These are phyloP conservation scores for Plantago elongata DNA, from an alignment of 257 asterid genomes.

Conservation along the genomic window DNA sequence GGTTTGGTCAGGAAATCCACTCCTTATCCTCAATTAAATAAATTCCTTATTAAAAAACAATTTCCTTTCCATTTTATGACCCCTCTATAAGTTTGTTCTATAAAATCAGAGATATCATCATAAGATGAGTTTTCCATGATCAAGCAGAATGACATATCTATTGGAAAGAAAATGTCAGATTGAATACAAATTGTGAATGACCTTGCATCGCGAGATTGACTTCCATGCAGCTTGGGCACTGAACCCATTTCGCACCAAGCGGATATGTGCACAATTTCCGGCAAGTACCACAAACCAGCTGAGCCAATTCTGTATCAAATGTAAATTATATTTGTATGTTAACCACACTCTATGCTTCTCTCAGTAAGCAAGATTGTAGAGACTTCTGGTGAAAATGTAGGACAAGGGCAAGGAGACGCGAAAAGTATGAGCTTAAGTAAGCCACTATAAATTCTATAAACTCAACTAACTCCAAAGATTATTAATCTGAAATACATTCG, in stretches of 20 bases:
- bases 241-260: conserved; percentile 70
- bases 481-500: background rate
- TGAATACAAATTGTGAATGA: conserved; percentile 18
- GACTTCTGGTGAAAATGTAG: background rate
- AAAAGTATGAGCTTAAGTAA: background rate
- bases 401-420: background rate
- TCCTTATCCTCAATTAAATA: too few relatives aligned
- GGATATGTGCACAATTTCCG: conserved; percentile 67
- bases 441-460: background rate
- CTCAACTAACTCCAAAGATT: background rate
- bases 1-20: too few relatives aligned
- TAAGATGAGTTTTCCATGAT: background rate
- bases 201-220: conserved; percentile 88
- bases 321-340: conserved; percentile 11
- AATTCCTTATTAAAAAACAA: too few relatives aligned
- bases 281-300: conserved; percentile 91
- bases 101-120: background rate
- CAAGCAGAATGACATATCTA: background rate
- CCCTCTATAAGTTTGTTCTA: background rate
- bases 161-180: conserved; percentile 5
- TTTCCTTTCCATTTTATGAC: background rate
- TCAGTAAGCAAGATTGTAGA: background rate
- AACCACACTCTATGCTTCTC: background rate
- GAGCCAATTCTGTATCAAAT: conserved; percentile 58
- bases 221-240: conserved; percentile 76